These are phyloP conservation scores for Crithidia acanthocephali DNA, from an alignment of 208 protist genomes.

Conservation along the genomic window DNA sequence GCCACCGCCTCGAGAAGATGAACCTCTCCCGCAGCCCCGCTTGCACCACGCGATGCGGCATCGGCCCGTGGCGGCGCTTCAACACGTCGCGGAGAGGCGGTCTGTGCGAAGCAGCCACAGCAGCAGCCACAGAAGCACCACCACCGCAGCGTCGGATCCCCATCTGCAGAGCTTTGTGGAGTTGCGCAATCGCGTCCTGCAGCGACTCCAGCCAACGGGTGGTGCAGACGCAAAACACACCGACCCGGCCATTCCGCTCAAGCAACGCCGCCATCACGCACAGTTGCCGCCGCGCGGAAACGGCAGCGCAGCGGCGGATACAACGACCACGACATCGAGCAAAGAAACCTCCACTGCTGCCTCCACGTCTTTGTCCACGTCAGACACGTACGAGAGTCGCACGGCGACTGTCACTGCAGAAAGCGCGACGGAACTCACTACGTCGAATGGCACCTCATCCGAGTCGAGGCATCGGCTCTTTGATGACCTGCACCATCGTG, in stretches of 20 bases:
- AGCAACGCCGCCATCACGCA: not conserved
- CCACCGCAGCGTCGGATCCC: not conserved
- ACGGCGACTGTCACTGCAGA: not conserved
- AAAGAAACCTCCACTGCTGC: not conserved
- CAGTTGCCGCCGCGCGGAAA: too few relatives aligned
- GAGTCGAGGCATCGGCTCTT: constrained; percentile 7
- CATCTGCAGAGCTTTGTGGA: constrained; percentile 30
- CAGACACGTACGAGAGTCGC: constrained; percentile 1
- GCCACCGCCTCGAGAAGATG: not conserved
- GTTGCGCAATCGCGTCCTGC: constrained; percentile 30
- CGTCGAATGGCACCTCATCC: not conserved
- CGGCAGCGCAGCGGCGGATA: too few relatives aligned
- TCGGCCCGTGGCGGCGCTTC: not conserved
- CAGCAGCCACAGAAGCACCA: not conserved
- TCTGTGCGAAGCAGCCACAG: not conserved
- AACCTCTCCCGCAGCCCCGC: not conserved
- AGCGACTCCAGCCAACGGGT: not conserved
- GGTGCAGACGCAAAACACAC: not conserved
- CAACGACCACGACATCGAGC: too few relatives aligned
- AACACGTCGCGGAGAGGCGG: not conserved
- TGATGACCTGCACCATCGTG: not conserved
- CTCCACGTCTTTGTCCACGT: constrained; percentile 9
- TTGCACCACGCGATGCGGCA: not conserved
- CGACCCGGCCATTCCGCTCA: not conserved
- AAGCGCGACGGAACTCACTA: not conserved